These are phyloP conservation scores for Lichina pygmaea DNA, from an alignment of 495 filamentous ascomycete species.

Conservation along the genomic window DNA sequence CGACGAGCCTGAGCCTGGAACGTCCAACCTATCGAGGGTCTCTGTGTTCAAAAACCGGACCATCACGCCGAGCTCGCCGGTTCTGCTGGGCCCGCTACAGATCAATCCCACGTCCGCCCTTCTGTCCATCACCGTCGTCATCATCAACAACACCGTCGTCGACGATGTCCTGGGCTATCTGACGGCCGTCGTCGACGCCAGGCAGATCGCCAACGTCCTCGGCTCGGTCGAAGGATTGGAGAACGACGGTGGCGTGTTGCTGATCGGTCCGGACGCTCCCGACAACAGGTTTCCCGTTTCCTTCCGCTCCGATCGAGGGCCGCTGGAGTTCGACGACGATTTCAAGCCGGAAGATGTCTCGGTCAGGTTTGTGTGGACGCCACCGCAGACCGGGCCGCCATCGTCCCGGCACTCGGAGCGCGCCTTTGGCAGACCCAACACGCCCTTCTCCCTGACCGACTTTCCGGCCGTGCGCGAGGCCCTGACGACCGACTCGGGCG, in stretches of 20 bases:
- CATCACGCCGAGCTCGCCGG: constrained; percentile 11
- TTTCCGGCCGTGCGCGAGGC: constrained; percentile 30
- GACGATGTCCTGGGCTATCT: constrained; percentile 44
- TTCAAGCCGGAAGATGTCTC: constrained; percentile 2
- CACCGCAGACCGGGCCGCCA: constrained; percentile 11
- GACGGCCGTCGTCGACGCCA: constrained; percentile 40
- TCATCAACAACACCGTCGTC: constrained; percentile 31
- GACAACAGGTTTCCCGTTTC: constrained; percentile 32
- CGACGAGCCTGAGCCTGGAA: constrained; percentile 5
- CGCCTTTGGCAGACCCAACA: constrained; percentile 16
- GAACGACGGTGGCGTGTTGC: constrained; percentile 31
- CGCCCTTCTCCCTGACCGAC: constrained; percentile 24
- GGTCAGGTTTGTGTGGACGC: constrained; percentile 21
- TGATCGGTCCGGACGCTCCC: constrained; percentile 34
- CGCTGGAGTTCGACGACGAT: constrained; percentile 1
- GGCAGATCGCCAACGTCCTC: constrained; percentile 27
- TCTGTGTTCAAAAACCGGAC: constrained; percentile 19
- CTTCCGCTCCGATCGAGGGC: constrained; percentile 6
- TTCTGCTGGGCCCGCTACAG: constrained; percentile 40
- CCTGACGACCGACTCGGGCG: constrained; percentile 18
- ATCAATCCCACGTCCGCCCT: constrained; percentile 45
- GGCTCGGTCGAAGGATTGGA: constrained; percentile 38
- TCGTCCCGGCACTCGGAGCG: constrained; percentile 20
- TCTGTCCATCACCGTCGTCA: constrained; percentile 54
- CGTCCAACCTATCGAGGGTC: constrained; percentile 15